Evolutionary conservation across 2,329 filamentous ascomycete genomes (phyloP).

Genomic region (Herpotrichia juniperi): DNA sequence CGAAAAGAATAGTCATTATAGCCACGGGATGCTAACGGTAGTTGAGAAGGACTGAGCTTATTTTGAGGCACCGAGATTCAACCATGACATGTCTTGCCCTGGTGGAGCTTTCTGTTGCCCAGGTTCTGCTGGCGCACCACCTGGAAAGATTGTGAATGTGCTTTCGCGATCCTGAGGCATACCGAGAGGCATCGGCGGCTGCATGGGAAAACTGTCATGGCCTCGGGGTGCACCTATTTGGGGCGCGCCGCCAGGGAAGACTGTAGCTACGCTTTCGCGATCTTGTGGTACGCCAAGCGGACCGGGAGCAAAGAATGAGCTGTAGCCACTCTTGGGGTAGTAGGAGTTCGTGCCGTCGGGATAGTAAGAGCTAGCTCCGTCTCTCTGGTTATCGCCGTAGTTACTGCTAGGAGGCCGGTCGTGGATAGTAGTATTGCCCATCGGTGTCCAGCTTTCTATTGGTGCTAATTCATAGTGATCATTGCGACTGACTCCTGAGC

Average conservation of each 20-base stretch:
- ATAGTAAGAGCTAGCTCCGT: conserved; percentile 60
- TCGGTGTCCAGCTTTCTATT: conserved; percentile 45
- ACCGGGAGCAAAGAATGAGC: conserved; percentile 51
- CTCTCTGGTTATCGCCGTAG: conserved; percentile 56
- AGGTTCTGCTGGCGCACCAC: conserved; percentile 13
- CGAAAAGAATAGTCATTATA: conserved; percentile 12
- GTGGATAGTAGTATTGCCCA: conserved; percentile 23
- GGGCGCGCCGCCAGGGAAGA: conserved; percentile 33
- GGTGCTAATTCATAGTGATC: conserved; percentile 37
- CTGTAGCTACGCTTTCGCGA: conserved; percentile 60
- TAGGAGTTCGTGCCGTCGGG: conserved; percentile 40
- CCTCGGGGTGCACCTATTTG: not conserved
- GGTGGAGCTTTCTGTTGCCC: conserved; percentile 23
- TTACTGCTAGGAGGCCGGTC: conserved; percentile 49
- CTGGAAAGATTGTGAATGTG: conserved; percentile 40
- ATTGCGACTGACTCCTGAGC: conserved; percentile 39
- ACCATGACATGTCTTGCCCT: conserved; percentile 86
- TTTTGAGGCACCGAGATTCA: conserved; percentile 66
- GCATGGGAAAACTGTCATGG: not conserved
- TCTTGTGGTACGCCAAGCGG: conserved; percentile 31
- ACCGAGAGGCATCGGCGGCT: no score
- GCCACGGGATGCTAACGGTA: conserved; percentile 5
- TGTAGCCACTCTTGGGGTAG: conserved; percentile 62
- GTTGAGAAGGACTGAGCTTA: not conserved
- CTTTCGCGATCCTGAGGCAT: conserved; percentile 60